Conservation (phyloP, 2,329 filamentous ascomycete species). For the Pyricularia pennisetigena region DNA sequence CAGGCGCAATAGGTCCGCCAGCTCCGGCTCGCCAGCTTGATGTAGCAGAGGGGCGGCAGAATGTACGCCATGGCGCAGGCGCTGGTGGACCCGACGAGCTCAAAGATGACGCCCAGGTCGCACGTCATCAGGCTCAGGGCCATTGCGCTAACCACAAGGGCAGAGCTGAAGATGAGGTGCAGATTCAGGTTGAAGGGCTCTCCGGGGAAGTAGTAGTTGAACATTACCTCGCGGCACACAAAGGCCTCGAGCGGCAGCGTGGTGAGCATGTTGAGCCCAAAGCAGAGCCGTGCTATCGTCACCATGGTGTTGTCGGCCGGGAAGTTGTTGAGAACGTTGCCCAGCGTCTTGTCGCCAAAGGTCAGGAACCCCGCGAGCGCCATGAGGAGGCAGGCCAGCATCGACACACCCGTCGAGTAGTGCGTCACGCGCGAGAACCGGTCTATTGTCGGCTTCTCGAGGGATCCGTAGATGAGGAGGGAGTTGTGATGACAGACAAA, state of each 20-base stretch:
- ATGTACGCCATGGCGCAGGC: constrained; percentile 94
- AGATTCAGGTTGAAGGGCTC: constrained; percentile 73
- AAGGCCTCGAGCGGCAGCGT: constrained; percentile 94
- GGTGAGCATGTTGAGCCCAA: constrained; percentile 97
- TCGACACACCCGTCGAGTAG: constrained; percentile 81
- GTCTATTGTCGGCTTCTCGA: constrained; percentile 89
- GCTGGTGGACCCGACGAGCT: constrained; percentile 90
- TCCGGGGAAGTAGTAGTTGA: constrained; percentile 63
- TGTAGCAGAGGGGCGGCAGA: constrained; percentile 86
- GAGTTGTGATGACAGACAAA: constrained; percentile 86
- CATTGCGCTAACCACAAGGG: constrained; percentile 72
- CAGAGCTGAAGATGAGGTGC: constrained; percentile 78
- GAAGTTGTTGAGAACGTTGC: constrained; percentile 98
- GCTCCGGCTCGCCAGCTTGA: constrained; percentile 74
- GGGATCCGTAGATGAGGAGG: constrained; percentile 90
- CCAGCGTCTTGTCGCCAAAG: constrained; percentile 83
- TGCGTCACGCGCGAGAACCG: constrained; percentile 91
- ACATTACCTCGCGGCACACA: constrained; percentile 94
- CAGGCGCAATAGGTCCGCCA: constrained; percentile 66
- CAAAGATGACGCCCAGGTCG: constrained; percentile 88
- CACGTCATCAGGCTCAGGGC: constrained; percentile 74
- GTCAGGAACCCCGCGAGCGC: constrained; percentile 83
- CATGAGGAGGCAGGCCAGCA: constrained; percentile 85
- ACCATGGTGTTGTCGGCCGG: constrained; percentile 84
- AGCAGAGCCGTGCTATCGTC: constrained; percentile 88